Conservation (phyloP, 257 asterid species). For the Plectranthus barbatus region DNA sequence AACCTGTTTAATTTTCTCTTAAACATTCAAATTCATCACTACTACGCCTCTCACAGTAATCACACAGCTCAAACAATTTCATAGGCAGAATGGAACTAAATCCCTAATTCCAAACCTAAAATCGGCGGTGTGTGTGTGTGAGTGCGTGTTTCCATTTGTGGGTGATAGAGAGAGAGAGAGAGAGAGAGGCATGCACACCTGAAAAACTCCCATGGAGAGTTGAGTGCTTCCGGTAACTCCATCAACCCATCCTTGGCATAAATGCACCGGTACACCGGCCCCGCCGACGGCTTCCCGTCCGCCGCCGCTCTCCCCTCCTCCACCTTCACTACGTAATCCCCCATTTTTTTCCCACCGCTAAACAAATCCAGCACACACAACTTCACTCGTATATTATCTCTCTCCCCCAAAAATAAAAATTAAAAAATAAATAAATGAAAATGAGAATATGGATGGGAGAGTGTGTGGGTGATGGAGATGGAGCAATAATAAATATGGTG, state of each 20-base stretch:
- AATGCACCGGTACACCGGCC: conserved; percentile 62
- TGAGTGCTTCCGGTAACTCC: conserved; percentile 36
- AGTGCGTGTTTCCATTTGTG: no score
- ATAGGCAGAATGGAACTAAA: no score
- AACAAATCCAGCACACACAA: no score
- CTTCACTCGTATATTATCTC: no score
- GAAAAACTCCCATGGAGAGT: conserved; percentile 84
- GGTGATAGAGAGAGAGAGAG: no score
- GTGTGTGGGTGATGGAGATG: not conserved
- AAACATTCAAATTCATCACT: no score
- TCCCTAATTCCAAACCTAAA: no score
- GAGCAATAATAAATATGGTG: conserved; percentile 26
- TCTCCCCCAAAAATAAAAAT: no score
- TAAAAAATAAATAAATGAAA: not conserved
- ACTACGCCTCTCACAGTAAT: no score
- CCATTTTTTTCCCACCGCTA: conserved; percentile 35
- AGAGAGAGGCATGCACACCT: conserved; percentile 19
- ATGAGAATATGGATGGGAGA: not conserved
- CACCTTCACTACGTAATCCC: conserved; percentile 49
- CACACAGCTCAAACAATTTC: no score
- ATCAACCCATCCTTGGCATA: conserved; percentile 60
- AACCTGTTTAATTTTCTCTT: no score
- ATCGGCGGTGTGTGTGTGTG: no score
- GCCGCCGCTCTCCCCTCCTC: conserved; percentile 40
- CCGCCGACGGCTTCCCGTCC: conserved; percentile 56